Evolutionary conservation across 2,329 filamentous ascomycete species (phyloP), one percentile per base, ranked within the genome.

Genomic region (Epicoccum nigrum): DNA sequence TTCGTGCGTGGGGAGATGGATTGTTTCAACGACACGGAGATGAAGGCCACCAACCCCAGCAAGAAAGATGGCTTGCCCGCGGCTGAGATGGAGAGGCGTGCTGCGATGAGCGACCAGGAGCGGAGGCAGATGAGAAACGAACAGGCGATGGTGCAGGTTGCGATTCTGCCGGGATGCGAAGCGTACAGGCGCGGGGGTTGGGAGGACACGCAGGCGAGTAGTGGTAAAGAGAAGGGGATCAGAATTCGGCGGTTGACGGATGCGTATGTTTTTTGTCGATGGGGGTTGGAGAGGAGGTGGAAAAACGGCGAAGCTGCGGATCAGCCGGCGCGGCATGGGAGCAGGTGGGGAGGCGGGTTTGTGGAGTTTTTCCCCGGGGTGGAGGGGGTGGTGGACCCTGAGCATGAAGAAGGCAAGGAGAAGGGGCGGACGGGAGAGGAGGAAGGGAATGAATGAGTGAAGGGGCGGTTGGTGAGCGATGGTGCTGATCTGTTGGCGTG

Each of bases 161-260:
- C 33, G 0, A 20, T 70, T n/a, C 45, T 68, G 21, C 40, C 58
- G 12, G 63, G 61, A 7, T 8, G 69, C 0, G 59, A 56, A 4
- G 64, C 62, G 34, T 73, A 64, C 41, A 55, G 67, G 0, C 16
- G 13, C 0, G 69, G 68, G 0, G 67, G 70, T 1, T 71, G 68
- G 64, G 67, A 70, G 37, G 51, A 20, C 11, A 42, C 9, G 25
- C 53, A 52, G 37, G 2, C 2, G 1, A 4, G 49, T 5, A 8
- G 4, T 1, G 9, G 33, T 4, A 41, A 34, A 39, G 9, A 25
- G 0, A 23, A 33, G 40, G 64, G 67, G 0, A 37, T 66, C 5
- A 44, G 68, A 2, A 41, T 9, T 1, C 33, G 64, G 1, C 6
- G 48, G 1, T 12, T 72, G 32, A 56, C 48, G 23, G 54, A 57